Conservation (phyloP, 345 rosid genomes). For the Toxicodendron radicans region DNA sequence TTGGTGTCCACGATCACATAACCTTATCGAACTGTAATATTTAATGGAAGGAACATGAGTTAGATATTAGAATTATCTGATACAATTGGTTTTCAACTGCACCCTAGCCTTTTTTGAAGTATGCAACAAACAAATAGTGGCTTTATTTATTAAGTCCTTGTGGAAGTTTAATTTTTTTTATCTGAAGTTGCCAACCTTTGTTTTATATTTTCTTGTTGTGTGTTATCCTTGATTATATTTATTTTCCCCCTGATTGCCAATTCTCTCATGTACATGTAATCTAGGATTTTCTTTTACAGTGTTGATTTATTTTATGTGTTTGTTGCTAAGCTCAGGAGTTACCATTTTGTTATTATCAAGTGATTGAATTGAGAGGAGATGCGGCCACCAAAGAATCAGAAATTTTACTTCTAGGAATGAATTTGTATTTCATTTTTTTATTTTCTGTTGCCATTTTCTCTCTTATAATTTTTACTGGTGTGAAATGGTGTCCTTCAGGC, state of each 20-base stretch:
- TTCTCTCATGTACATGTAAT: neutral
- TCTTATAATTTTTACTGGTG: too few relatives aligned
- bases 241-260: neutral
- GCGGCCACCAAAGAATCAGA: neutral
- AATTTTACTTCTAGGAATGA: constrained; percentile 1
- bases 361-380: neutral
- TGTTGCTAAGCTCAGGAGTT: neutral
- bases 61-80: neutral
- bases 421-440: neutral
- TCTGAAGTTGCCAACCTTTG: neutral
- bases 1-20: neutral
- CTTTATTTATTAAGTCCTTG: neutral
- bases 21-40: neutral
- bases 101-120: neutral
- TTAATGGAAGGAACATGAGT: neutral
- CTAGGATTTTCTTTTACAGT: neutral
- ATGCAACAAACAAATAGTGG: neutral
- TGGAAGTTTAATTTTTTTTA: neutral
- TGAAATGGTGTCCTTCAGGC: too few relatives aligned
- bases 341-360: neutral
- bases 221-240: neutral
- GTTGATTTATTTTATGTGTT: neutral
- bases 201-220: neutral
- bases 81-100: neutral
- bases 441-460: neutral